phyloP scores from a whole-genome alignment of 331 rosid genomes.

The Acacia pycnantha region DNA sequence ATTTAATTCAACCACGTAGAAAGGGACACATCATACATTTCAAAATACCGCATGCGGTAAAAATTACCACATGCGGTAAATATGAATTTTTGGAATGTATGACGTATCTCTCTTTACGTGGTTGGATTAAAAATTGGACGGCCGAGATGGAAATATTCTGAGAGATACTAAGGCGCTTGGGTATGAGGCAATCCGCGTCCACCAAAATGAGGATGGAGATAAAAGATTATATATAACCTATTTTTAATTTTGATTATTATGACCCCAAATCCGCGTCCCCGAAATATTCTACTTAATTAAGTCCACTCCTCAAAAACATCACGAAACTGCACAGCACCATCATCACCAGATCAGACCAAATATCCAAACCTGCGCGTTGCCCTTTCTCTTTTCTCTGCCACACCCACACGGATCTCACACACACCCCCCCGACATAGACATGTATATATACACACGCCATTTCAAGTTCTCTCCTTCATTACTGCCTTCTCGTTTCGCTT shows the following conservation, averaged over 20 bases:
- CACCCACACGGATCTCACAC: slow-evolving; percentile 32
- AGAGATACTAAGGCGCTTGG: too few species aligned
- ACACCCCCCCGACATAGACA: not conserved
- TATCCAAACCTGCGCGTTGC: slow-evolving; percentile 24
- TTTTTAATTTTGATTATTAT: not conserved
- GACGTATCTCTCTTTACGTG: too few species aligned
- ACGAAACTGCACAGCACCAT: not conserved
- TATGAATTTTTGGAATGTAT: too few species aligned
- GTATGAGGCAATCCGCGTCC: too few species aligned
- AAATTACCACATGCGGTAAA: too few species aligned
- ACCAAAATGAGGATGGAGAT: too few species aligned
- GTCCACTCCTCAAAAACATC: not conserved
- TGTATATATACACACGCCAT: not conserved
- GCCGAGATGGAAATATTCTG: too few species aligned
- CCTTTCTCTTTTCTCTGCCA: not conserved
- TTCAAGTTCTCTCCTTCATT: not conserved
- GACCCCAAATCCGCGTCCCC: not conserved
- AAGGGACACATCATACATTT: too few species aligned
- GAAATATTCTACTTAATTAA: not conserved
- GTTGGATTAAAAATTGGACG: too few species aligned
- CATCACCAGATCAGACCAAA: not conserved
- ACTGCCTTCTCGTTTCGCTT: not conserved
- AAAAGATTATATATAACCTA: not conserved
- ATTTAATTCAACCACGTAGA: too few species aligned
- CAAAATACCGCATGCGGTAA: too few species aligned